Evolutionary conservation across 106 monocot species (phyloP).

Genomic region (Dendrobium catenatum): DNA sequence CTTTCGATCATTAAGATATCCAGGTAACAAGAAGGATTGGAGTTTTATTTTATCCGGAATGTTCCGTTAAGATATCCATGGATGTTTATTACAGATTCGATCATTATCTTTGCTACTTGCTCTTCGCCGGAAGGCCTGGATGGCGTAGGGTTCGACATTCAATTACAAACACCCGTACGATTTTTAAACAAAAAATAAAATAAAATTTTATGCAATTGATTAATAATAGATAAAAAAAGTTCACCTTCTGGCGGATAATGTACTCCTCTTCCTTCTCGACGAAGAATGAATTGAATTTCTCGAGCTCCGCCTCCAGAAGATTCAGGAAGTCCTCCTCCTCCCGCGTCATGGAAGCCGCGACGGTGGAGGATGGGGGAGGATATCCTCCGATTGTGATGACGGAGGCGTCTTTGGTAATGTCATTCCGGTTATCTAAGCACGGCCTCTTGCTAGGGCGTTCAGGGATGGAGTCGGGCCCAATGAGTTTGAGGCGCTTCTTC

Average conservation of each 20-base stretch:
- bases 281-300: constrained; percentile 89
- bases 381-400: constrained; percentile 35
- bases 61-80: too few relatives aligned
- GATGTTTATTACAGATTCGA: too few relatives aligned
- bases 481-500: constrained; percentile 69
- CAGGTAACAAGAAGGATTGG: too few relatives aligned
- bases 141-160: too few relatives aligned
- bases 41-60: too few relatives aligned
- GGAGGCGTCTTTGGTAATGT: not conserved
- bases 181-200: not conserved
- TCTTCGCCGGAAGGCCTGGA: too few relatives aligned
- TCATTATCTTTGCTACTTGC: too few relatives aligned
- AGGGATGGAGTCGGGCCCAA: constrained; percentile 9
- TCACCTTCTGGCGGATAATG: constrained; percentile 88
- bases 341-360: constrained; percentile 17
- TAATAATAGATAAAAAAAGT: not conserved
- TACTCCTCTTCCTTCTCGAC: constrained; percentile 90
- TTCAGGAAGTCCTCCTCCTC: constrained; percentile 70
- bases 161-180: not conserved
- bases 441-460: constrained; percentile 21
- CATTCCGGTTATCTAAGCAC: not conserved
- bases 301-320: constrained; percentile 73
- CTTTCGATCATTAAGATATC: too few relatives aligned
- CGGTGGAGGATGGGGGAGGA: constrained; percentile 13
- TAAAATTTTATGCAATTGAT: not conserved